These are phyloP conservation scores for Fusarium sp. DNA, from an alignment of 2,329 filamentous ascomycete species.

Conservation along the genomic window DNA sequence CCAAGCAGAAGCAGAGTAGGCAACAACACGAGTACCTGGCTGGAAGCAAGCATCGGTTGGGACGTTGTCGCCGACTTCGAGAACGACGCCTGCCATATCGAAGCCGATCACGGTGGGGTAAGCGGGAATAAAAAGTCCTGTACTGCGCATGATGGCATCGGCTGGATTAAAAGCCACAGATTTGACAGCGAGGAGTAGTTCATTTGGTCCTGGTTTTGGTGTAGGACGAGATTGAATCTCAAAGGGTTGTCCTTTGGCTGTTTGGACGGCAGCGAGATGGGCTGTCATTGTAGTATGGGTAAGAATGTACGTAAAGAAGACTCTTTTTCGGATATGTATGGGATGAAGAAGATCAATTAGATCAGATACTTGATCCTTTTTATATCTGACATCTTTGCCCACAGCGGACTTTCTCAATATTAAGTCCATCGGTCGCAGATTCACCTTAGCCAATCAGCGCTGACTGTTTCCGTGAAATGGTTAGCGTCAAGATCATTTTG, in stretches of 20 bases:
- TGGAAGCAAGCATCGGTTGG: constrained; percentile 45
- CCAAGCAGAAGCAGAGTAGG: constrained; percentile 55
- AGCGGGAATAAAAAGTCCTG: constrained; percentile 53
- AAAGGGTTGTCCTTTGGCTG: constrained; percentile 52
- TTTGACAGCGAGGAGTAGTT: constrained; percentile 60
- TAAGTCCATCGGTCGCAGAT: not conserved
- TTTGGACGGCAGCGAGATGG: constrained; percentile 55
- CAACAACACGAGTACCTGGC: constrained; percentile 53
- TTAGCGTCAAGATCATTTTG: constrained; percentile 36
- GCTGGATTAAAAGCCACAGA: constrained; percentile 62
- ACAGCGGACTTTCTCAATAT: not conserved
- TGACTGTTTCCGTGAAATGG: constrained; percentile 38
- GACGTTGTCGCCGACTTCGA: constrained; percentile 55
- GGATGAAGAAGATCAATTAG: not conserved
- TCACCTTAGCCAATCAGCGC: constrained; percentile 43
- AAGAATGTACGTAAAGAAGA: not conserved
- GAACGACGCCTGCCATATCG: constrained; percentile 57
- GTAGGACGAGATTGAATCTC: constrained; percentile 53
- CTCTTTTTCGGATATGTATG: accelerated
- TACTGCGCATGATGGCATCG: constrained; percentile 55
- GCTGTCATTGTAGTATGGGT: constrained; percentile 46
- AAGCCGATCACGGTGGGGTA: constrained; percentile 58
- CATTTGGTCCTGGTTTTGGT: constrained; percentile 57
- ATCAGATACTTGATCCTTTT: not conserved
- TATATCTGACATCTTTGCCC: not conserved